Conservation (phyloP, 177 flowering plant genomes). For the Telopea speciosissima region DNA sequence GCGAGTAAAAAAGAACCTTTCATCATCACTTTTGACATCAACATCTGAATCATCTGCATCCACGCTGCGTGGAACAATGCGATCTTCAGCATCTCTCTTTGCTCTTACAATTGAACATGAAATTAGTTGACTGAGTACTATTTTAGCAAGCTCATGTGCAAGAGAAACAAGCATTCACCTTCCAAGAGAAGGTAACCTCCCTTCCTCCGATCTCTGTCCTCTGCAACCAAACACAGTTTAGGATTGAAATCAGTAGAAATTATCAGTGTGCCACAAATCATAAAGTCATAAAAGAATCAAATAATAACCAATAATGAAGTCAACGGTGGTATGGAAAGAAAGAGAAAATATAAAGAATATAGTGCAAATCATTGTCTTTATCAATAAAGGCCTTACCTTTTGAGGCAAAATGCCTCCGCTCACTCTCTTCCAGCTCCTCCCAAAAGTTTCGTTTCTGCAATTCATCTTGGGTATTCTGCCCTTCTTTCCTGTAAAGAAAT, state of each 20-base stretch:
- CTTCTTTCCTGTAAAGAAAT: conserved; percentile 56
- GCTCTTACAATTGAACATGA: conserved; percentile 35
- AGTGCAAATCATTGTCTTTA: conserved; percentile 2
- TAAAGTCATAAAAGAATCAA: conserved; percentile 1
- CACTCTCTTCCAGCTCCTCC: conserved; percentile 86
- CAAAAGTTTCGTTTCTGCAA: conserved; percentile 80
- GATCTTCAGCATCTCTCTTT: conserved; percentile 78
- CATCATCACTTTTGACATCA: conserved; percentile 66
- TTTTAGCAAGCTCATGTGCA: not conserved
- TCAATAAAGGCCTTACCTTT: conserved; percentile 52
- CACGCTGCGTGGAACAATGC: conserved; percentile 62
- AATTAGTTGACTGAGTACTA: not conserved
- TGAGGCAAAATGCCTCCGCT: conserved; percentile 80
- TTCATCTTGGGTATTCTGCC: conserved; percentile 91
- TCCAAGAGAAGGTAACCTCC: conserved; percentile 72
- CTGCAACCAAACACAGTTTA: conserved; percentile 36
- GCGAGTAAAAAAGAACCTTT: conserved; percentile 37
- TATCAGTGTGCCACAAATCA: too few relatives aligned
- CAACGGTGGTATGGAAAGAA: not conserved
- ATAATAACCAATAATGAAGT: not conserved
- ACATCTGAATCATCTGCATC: conserved; percentile 99
- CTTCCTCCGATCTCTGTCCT: conserved; percentile 86
- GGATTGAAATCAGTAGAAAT: too few relatives aligned
- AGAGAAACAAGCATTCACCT: conserved; percentile 37
- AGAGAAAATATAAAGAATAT: not conserved